Conservation (phyloP, 352 stramenopile genomes). For the Ophiocytium majus region DNA sequence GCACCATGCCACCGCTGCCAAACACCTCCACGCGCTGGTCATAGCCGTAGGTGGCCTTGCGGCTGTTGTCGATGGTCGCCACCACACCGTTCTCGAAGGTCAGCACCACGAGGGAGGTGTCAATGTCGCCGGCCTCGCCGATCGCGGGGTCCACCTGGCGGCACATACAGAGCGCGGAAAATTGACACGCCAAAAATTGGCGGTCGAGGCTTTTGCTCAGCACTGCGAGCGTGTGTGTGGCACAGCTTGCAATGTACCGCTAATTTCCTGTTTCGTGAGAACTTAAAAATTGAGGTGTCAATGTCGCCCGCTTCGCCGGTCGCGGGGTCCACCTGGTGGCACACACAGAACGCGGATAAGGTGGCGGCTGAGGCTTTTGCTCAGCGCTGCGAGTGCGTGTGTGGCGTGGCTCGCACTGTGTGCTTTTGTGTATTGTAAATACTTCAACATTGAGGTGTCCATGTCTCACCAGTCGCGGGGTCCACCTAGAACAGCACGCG, state of each 20-base stretch:
- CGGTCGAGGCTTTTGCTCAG: too few relatives aligned
- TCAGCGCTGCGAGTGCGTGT: too few relatives aligned
- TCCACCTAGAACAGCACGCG: background rate
- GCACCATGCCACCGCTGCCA: slow-evolving; percentile 68
- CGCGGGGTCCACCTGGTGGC: slow-evolving; percentile 62
- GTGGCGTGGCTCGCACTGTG: too few relatives aligned
- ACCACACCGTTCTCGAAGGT: slow-evolving; percentile 82
- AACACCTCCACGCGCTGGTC: slow-evolving; percentile 87
- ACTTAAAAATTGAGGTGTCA: too few relatives aligned
- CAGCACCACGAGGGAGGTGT: slow-evolving; percentile 81
- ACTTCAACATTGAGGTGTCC: too few relatives aligned
- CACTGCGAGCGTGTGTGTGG: too few relatives aligned
- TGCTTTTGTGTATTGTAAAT: too few relatives aligned
- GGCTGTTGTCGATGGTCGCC: slow-evolving; percentile 87
- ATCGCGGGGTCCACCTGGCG: slow-evolving; percentile 65
- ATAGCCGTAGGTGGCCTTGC: slow-evolving; percentile 87
- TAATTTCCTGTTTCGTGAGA: too few relatives aligned
- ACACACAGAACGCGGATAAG: background rate
- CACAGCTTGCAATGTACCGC: too few relatives aligned
- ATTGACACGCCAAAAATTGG: background rate
- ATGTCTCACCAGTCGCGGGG: slow-evolving; percentile 74
- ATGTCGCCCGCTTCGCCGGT: slow-evolving; percentile 74
- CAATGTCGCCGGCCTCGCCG: slow-evolving; percentile 73
- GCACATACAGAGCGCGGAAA: background rate
- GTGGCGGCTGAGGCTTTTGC: too few relatives aligned